Evolutionary conservation across 148 eudicot genomes (phyloP), one percentile per base, ranked within the genome.

Genomic region (Diospyros kaki): DNA sequence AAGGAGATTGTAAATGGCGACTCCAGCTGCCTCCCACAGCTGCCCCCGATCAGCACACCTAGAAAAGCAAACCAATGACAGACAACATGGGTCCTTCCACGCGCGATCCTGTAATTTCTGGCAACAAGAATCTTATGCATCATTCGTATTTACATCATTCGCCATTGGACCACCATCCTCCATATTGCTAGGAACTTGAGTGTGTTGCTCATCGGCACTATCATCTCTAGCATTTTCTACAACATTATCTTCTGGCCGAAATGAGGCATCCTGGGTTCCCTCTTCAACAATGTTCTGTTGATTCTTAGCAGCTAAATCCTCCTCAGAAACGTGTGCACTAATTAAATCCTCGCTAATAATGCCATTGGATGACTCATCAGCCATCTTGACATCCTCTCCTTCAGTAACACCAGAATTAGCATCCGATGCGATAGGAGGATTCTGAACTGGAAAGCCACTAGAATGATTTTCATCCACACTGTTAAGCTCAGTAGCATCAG

Each of bases 261-360:
- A 77, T 17, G 60, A 10, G 61, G n/a, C 62, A 13, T 53, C 52
- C n/a, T 18, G 59, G 11, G 3, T 40, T 63, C 14, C 15, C 4
- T 68, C 73, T 73, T 68, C 73, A 39, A 54, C 55, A 1, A 66
- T 18, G 40, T 72, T 66, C 64, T 38, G 71, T 58, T 39, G 64
- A 58, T 54, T 67, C 59, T 56, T 53, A 17, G 60, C 59, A 8
- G 46, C 77, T 66, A 51, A 13, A 71, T 54, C 69, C 64, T 65
- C 72, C 72, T 64, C 38, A 9, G 44, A 48, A 55, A 15, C 45
- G 39, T 55, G 71, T 58, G 38, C n/a, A 42, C 59, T 42, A 71
- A 45, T n/a, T 64, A 64, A 64, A 52, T 78, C 52, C 52, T 73
- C 73, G 48, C 67, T 52, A 52, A 41, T 53, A 73, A n/a, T 51